Evolutionary conservation across 192 early-diverging fungal genomes (phyloP), one percentile per base, ranked within the genome.

Genomic region (Umbelopsis ramanniana): DNA sequence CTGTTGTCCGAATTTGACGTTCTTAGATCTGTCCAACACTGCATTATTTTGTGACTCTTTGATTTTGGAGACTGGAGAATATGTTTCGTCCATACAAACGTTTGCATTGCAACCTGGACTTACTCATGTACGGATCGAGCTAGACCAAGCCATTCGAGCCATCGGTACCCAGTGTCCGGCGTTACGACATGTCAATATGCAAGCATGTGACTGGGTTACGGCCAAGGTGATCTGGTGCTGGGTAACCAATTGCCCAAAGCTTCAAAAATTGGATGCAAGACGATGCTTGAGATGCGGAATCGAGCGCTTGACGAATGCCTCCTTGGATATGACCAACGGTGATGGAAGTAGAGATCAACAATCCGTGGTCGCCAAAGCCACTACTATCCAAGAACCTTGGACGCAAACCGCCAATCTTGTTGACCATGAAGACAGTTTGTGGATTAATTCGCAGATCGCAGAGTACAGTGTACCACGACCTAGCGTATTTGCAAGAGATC

Each of bases 181-280:
- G 2, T 66, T 86, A 3, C 33, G 55, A 24, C 66, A 73, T 22
- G 46, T 86, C 22, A 73, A 68, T 40, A 66, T 84, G 33, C 78
- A 80, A n/a, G 66, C 78, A 3, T 86, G 84, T 46, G 83, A 82
- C 7, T 86, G 82, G 82, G 74, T 84, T 4, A 84, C 79, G 6
- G 68, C 69, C 0, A 70, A 73, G 22, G 74, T 84, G 6, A 72
- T 86, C 23, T 74, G 78, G 72, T 52, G 53, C 21, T 81, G 77
- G 70, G 66, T 73, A 1, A 57, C 46, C 15, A 52, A 71, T n/a
- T 83, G 81, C 52, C 73, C 60, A 9, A 71, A 53, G 17, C 57
- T 85, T 3, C 67, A 73, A 24, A 74, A 43, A n/a, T 29, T 85
- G 21, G 84, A 85, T 72, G 69, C 78, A 11, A 75, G 81, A 4